Evolutionary conservation across 2,329 filamentous ascomycete species (phyloP), one percentile per base, ranked within the genome.

Genomic region (Cladophialophora yegresii): DNA sequence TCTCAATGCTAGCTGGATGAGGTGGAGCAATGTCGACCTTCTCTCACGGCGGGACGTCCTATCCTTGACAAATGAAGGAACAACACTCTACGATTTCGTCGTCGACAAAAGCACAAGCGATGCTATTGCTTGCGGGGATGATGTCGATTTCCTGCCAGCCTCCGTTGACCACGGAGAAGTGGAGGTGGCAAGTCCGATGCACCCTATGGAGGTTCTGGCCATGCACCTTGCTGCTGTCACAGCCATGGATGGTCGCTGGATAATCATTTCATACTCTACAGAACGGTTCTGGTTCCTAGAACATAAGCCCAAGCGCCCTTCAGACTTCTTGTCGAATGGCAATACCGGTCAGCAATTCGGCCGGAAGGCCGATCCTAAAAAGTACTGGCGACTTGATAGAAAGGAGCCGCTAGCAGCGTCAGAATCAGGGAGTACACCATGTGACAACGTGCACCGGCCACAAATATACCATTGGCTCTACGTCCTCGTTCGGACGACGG

Each of bases 51-150:
- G 22, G 5, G 49, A 40, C 32, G 53, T 61, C 22, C 36, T 45
- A 40, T 49, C 51, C 3, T 50, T 62, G n/a, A 28, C 23, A 3
- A 20, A 47, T 28, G 32, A 55, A n/a, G 22, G 26, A 10, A 26
- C 28, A 28, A 8, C 4, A 30, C 59, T 49, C 20, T 64, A 61
- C 30, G 36, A 60, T n/a, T 26, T 64, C n/a, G 49, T 64, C 28
- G 13, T 64, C 28, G 62, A 64, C 57, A 64, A 64, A 36, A 54
- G 54, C 49, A 64, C 62, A 16, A 64, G 62, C 49, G 56, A 64
- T 61, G 45, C 62, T 13, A 61, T 64, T 20, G 54, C 62, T 10
- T 64, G 62, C 50, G 55, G 57, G 20, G 56, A 61, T 16, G 13
- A 54, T 49, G 26, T 60, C 57, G 23, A 40, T n/a, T 23, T 56